Evolutionary conservation across 805 yeast species (phyloP).

Genomic region (Saccharomyces paradoxus): DNA sequence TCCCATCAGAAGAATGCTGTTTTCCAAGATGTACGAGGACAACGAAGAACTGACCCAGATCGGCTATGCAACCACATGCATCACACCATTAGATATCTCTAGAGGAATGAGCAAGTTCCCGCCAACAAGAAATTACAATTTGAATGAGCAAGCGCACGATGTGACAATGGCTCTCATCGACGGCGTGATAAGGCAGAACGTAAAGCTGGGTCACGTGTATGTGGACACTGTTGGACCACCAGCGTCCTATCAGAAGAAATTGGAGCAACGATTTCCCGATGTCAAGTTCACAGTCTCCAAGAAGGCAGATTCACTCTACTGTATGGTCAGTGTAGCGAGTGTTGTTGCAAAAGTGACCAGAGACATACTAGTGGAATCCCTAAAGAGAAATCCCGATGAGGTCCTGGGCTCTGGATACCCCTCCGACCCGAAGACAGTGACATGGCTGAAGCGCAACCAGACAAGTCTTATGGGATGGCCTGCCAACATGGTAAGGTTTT

Average conservation of each 20-base stretch:
- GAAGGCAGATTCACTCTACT: constrained; percentile 88
- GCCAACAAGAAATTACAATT: constrained; percentile 44
- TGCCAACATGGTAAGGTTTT: constrained; percentile 61
- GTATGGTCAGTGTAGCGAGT: constrained; percentile 90
- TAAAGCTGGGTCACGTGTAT: constrained; percentile 61
- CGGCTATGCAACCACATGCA: constrained; percentile 82
- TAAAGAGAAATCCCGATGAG: constrained; percentile 19
- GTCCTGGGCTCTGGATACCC: constrained; percentile 90
- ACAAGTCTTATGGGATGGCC: constrained; percentile 85
- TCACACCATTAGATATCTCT: constrained; percentile 82
- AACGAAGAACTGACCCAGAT: constrained; percentile 44
- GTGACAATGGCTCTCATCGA: constrained; percentile 76
- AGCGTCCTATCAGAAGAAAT: constrained; percentile 65
- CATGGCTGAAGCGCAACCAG: constrained; percentile 58
- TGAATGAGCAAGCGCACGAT: constrained; percentile 95
- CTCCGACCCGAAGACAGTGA: constrained; percentile 77
- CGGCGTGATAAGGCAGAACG: constrained; percentile 52
- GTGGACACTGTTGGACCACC: constrained; percentile 99
- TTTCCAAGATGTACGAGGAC: constrained; percentile 46
- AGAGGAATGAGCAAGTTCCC: constrained; percentile 75
- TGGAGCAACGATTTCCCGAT: constrained; percentile 59
- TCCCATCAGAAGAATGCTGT: constrained; percentile 52
- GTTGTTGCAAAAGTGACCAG: constrained; percentile 95
- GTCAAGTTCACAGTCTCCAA: constrained; percentile 76
- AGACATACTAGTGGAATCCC: constrained; percentile 42